Evolutionary conservation across 805 yeast species (phyloP), one percentile per base, ranked within the genome.

Genomic region (Alloascoidea africana): DNA sequence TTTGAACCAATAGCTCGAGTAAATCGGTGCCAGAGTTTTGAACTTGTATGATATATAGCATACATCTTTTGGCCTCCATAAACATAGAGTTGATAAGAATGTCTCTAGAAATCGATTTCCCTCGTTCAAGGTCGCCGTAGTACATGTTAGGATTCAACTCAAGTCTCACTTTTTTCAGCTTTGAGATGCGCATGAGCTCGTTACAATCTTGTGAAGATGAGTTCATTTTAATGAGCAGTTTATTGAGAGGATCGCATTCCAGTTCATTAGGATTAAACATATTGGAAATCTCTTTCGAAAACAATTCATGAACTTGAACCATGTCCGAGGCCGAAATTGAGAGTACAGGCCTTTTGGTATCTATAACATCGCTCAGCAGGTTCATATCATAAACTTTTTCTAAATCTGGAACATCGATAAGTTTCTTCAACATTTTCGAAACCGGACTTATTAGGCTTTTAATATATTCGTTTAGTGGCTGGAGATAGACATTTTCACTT

Each of bases 1-100:
- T 81, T 3, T 76, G 69, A 5, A 81, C 65, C 37, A 85, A 55
- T 38, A 84, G 57, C 37, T 81, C 89, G 38, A 79, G 67, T 35
- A 89, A 63, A 44, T 74, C 76, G 2, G 68, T 62, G 16, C 76
- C 76, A 34, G 61, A 32, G 11, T 14, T 66, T 60, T 91, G 96
- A 4, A 91, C 82, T 45, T 86, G 75, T 43, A 87, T 73, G 49
- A 89, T 73, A 50, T 85, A 85, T n/a, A 80, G 58, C n/a, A 87
- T 59, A 46, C 86, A 79, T 43, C 94, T 63, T 53, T 89, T 89
- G 0, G 81, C 85, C 50, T 84, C 86, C 38, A 84, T 68, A 48
- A 78, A 61, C 18, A 83, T 56, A 3, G 79, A 60, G 38, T 68
- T 69, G 32, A 67, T 56, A 48, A 74, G 76, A 1, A 75, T 68